These are phyloP conservation scores for Microcos paniculata DNA, from an alignment of 345 rosid genomes.

Conservation along the genomic window DNA sequence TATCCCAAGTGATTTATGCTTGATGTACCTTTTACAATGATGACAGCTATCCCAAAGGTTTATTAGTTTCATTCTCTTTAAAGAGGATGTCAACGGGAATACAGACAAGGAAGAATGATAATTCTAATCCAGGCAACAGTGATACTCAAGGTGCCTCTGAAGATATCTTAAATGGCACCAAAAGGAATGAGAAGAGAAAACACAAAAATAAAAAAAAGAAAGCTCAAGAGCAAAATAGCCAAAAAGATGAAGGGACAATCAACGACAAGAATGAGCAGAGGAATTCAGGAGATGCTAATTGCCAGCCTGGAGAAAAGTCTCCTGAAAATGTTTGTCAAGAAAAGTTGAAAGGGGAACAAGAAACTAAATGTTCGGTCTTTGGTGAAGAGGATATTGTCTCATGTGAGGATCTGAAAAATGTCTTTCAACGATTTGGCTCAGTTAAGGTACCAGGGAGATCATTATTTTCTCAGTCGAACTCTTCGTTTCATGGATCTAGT, in stretches of 20 bases:
- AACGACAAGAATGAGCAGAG: constrained; percentile 1
- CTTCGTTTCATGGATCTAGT: neutral
- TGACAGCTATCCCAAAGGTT: constrained; percentile 45
- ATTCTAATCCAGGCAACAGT: neutral
- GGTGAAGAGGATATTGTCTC: constrained; percentile 15
- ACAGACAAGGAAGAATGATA: constrained; percentile 14
- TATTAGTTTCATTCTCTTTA: constrained; percentile 40
- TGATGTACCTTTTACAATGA: neutral
- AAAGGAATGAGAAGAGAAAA: constrained; percentile 9
- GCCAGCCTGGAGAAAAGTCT: constrained; percentile 8
- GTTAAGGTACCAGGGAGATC: constrained; percentile 34
- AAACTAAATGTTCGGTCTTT: neutral
- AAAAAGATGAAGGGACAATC: constrained; percentile 10
- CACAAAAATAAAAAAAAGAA: constrained; percentile 11
- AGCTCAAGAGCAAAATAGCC: neutral
- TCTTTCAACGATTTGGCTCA: constrained; percentile 43
- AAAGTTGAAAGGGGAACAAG: neutral
- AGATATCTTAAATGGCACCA: constrained; percentile 9
- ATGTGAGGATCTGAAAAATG: constrained; percentile 46
- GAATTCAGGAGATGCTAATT: neutral
- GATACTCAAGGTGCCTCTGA: constrained; percentile 2
- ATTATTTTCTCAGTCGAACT: no score
- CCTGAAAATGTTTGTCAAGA: constrained; percentile 22
- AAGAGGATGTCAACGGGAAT: constrained; percentile 25
- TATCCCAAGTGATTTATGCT: neutral